Evolutionary conservation across 2,329 filamentous ascomycete genomes (phyloP).

Genomic region (Phaeosphaeria sp.): DNA sequence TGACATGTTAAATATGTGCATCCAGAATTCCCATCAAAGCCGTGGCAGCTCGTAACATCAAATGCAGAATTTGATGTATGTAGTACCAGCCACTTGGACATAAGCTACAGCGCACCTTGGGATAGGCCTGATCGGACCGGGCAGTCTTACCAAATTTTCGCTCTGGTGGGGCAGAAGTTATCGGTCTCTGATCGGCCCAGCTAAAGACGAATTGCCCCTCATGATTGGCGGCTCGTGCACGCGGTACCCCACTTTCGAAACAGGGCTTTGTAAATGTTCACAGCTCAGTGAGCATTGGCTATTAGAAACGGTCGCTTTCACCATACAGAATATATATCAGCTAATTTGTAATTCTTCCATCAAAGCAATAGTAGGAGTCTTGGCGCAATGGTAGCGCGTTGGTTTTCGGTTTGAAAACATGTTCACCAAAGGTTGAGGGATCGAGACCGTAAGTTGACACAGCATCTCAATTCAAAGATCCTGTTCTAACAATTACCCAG

Average conservation of each 20-base stretch:
- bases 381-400: constrained; percentile 40
- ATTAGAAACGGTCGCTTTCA: not conserved
- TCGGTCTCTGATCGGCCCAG: not conserved
- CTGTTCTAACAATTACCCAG: too few species aligned
- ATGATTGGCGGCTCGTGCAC: not conserved
- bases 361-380: constrained; percentile 15
- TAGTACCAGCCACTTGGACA: too few species aligned
- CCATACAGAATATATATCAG: not conserved
- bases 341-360: not conserved
- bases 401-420: constrained; percentile 28
- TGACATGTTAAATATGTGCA: not conserved
- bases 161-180: not conserved
- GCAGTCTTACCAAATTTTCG: not conserved
- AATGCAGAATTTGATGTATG: not conserved
- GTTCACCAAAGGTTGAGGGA: constrained; percentile 36
- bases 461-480: too few species aligned
- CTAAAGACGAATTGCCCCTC: not conserved
- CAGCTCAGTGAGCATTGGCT: not conserved
- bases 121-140: too few species aligned
- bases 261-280: not conserved
- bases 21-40: not conserved
- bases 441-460: constrained; percentile 30
- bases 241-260: not conserved
- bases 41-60: not conserved
- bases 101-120: too few species aligned